Conservation (phyloP, 192 early-diverging fungal species). For the Lunasporangiospora selenospora region DNA sequence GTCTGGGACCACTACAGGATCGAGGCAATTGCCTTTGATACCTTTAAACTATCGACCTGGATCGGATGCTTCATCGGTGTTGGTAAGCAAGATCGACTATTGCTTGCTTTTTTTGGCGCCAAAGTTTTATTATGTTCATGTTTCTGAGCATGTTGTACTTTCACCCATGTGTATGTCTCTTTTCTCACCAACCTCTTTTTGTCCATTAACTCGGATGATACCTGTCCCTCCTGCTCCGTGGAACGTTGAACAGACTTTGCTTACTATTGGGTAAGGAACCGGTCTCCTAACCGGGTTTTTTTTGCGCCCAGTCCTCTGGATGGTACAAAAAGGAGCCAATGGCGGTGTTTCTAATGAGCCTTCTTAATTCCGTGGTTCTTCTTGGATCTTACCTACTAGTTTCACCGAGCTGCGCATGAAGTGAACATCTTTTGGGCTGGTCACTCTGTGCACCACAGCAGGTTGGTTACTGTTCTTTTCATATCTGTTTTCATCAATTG, state of each 20-base stretch:
- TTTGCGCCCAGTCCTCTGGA: no score
- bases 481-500: background rate
- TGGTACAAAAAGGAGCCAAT: no score
- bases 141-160: no score
- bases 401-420: constrained; percentile 66
- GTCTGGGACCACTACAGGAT: constrained; percentile 58
- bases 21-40: constrained; percentile 45
- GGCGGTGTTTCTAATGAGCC: no score
- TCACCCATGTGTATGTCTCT: no score
- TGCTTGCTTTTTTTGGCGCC: no score
- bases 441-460: constrained; percentile 54
- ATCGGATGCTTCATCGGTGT: constrained; percentile 58
- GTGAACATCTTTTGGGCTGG: constrained; percentile 66
- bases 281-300: no score
- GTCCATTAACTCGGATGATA: background rate
- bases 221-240: background rate
- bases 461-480: constrained; percentile 24
- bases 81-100: constrained; percentile 37
- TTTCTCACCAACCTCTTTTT: no score
- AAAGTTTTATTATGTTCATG: no score
- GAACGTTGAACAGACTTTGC: constrained; percentile 17
- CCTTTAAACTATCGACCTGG: constrained; percentile 55
- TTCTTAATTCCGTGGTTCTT: no score
- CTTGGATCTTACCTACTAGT: no score
- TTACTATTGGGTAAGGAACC: constrained; percentile 50